Base-by-base conservation (phyloP, 139 green algal species). In the Astrephomene gubernaculifera region DNA sequence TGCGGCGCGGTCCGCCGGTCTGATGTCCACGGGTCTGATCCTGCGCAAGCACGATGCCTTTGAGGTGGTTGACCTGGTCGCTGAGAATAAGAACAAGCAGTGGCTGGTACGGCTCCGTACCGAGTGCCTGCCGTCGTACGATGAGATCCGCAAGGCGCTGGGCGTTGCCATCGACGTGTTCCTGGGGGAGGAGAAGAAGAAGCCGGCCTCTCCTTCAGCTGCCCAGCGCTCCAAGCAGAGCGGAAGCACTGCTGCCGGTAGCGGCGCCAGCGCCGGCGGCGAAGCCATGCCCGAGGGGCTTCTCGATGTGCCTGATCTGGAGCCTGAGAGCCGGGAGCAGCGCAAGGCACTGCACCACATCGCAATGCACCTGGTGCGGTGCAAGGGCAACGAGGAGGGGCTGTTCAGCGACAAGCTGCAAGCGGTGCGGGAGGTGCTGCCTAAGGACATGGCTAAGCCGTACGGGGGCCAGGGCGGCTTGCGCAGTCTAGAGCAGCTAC, bases 61-160 rank as follows among this genome's bases (percentile, higher is more conserved):
- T 31, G 54, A 71, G 12, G 36, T 82, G 9, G 35, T 25, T 4
- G 72, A 81, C 24, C 52, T n/a, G n/a, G n/a, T n/a, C n/a, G n/a
- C n/a, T n/a, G n/a, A n/a, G n/a, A n/a, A n/a, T n/a, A 65, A 7
- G 8, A 71, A 29, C 53, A 29, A 29, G 41, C 76, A 83, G 61
- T 43, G 27, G 60, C 76, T 83, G 60, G 60, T 83, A 27, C 39
- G 41, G 29, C 61, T 83, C 6, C 27, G n/a, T 7, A n/a, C 43
- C 6, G 76, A 83, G 27, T n/a, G 8, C 29, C 76, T 83, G 60
- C 76, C 76, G 12, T 44, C 31, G 3, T 72, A 63, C 43, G 29
- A 5, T 2, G n/a, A 29, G 0, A 27, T 83, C 0, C 29, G n/a
- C 39, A 24, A 25, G 4, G 1, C 3, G 41, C 29, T 83, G 60